Percentiles rank a stretch among this genome's conserved stretches.
These are phyloP conservation scores for Lasiodiplodia hormozganensis DNA, from an alignment of 2,329 filamentous ascomycete species.

Conservation along the genomic window DNA sequence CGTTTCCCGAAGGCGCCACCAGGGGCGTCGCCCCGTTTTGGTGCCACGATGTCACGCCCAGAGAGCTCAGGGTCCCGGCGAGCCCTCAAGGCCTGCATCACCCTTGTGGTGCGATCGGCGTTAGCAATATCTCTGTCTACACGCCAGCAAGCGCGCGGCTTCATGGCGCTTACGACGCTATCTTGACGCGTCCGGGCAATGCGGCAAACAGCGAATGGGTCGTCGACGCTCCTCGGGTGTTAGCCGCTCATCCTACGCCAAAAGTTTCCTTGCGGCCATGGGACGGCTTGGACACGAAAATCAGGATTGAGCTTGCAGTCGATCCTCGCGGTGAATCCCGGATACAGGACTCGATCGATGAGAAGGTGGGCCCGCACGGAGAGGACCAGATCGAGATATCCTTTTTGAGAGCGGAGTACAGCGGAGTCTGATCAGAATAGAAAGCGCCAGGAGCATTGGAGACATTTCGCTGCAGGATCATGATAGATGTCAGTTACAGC, in stretches of 20 bases:
- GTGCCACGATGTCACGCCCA: conserved; percentile 65
- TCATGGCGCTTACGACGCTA: conserved; percentile 14
- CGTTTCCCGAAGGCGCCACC: conserved; percentile 54
- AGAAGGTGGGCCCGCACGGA: conserved; percentile 5
- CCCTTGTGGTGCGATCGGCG: conserved; percentile 58
- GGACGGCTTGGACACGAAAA: not conserved
- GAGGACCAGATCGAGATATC: conserved; percentile 2
- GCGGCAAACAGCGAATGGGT: not conserved
- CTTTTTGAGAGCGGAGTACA: conserved; percentile 9
- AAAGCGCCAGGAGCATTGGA: not conserved
- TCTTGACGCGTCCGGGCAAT: conserved; percentile 5
- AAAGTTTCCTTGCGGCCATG: not conserved
- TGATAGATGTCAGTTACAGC: not conserved
- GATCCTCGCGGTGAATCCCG: conserved; percentile 10
- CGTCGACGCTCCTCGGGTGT: not conserved
- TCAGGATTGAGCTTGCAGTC: conserved; percentile 15
- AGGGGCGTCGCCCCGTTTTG: conserved; percentile 68
- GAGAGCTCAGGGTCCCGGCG: conserved; percentile 63
- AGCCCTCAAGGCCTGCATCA: conserved; percentile 53
- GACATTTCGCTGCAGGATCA: conserved; percentile 1
- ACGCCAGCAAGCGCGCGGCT: conserved; percentile 30
- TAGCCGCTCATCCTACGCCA: not conserved
- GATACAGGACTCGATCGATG: not conserved
- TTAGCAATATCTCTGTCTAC: conserved; percentile 39
- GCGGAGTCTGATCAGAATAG: not conserved